Evolutionary conservation across 768 basidiomycete species (phyloP), one percentile per base, ranked within the genome.

Genomic region (Agaricus sinodeliciosus): DNA sequence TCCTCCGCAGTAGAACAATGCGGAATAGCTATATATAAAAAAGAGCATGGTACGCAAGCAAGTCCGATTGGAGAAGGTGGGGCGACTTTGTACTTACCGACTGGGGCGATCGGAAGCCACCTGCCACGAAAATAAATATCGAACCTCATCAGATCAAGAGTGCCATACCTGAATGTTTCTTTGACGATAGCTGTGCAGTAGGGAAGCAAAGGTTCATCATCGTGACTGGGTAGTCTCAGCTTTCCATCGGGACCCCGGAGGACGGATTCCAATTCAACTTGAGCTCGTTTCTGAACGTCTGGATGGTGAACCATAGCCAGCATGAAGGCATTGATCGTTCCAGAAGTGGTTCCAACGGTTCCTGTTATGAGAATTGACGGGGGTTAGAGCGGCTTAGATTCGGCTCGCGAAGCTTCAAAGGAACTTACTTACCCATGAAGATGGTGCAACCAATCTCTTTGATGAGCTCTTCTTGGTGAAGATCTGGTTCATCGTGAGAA

Each of bases 321-420:
- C 26, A 74, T 40, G 50, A 74, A 69, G n/a, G 55, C 54, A 9
- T 74, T 71, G 51, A 73, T 63, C 0, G 70, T 66, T 2, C 72
- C 69, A 6, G 71, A 72, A 8, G 76, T 76, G 12, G 80, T 80
- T 56, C 80, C 79, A 0, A 78, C 74, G 15, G 72, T 78, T 46
- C 72, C 78, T 78, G 44, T 9, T 45, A 9, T 39, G 31, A 41
- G 9, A 60, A 31, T 19, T 57, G 51, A 9, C 37, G 34, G 43
- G 42, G 40, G 16, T 42, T 46, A 37, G 43, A 16, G 34, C 12
- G 18, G 4, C 13, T 39, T 15, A 15, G 12, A 12, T 12, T 39
- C 34, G 34, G 2, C 12, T 18, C 16, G 4, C 12, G 22, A 28
- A 37, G 31, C 2, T 8, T 19, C 12, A 13, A 36, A n/a, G 2